Evolutionary conservation across 768 basidiomycete genomes (phyloP).

Genomic region (Termitomyces sp.): DNA sequence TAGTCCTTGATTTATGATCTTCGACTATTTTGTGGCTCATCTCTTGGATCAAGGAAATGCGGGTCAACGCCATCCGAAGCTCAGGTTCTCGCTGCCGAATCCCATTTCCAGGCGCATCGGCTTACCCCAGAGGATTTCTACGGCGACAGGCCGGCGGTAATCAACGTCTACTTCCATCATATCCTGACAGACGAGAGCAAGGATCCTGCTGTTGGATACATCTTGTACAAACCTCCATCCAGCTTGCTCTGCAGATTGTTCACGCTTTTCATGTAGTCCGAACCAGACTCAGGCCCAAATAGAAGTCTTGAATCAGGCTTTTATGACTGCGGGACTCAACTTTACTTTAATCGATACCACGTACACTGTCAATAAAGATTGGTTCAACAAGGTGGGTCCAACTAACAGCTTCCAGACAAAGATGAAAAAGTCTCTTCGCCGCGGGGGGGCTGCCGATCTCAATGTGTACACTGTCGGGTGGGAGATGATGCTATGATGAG

Average conservation of each 20-base stretch:
- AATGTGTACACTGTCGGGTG: constrained; percentile 50
- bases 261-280: background rate
- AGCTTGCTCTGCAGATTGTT: background rate
- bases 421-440: constrained; percentile 42
- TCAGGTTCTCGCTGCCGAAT: constrained; percentile 6
- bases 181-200: constrained; percentile 17
- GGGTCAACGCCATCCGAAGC: constrained; percentile 7
- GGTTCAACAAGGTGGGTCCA: constrained; percentile 43
- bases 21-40: background rate
- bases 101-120: constrained; percentile 9
- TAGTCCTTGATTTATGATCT: background rate
- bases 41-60: background rate
- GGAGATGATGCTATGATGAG: background rate
- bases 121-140: background rate
- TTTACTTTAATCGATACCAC: constrained; percentile 35
- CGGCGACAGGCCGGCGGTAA: background rate
- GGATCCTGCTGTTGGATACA: constrained; percentile 28
- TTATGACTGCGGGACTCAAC: constrained; percentile 26
- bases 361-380: constrained; percentile 37
- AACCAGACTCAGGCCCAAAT: constrained; percentile 31
- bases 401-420: constrained; percentile 28
- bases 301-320: constrained; percentile 35
- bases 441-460: constrained; percentile 34
- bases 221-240: constrained; percentile 26
- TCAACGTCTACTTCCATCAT: constrained; percentile 24